phyloP scores from a whole-genome alignment of 106 monocot species.

The Acanthochlamys bracteata region DNA sequence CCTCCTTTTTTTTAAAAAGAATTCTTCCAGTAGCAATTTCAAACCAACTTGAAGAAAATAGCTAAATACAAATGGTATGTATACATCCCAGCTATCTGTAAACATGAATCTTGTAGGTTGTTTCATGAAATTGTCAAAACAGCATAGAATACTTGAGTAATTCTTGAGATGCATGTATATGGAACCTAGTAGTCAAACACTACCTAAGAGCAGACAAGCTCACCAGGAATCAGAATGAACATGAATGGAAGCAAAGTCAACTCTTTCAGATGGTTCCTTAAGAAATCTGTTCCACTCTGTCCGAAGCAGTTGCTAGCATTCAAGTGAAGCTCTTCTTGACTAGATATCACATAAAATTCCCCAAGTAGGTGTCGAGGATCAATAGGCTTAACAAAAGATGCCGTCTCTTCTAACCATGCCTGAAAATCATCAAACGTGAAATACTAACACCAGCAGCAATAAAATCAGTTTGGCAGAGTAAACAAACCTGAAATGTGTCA shows the following conservation, averaged over 20 bases:
- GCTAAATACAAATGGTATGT: too few relatives aligned
- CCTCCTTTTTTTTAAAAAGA: too few relatives aligned
- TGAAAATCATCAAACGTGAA: conserved; percentile 4
- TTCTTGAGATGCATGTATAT: not conserved
- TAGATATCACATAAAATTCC: conserved; percentile 85
- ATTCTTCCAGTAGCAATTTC: too few relatives aligned
- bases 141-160: not conserved
- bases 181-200: not conserved
- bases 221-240: conserved; percentile 80
- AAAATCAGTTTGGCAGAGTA: not conserved
- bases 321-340: conserved; percentile 37
- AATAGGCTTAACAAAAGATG: conserved; percentile 58
- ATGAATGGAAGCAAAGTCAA: conserved; percentile 87
- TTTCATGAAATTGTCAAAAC: too few relatives aligned
- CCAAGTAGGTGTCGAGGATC: conserved; percentile 69
- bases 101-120: too few relatives aligned
- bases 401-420: conserved; percentile 97
- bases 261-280: conserved; percentile 65
- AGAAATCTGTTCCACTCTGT: conserved; percentile 64
- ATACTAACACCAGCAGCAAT: not conserved
- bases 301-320: conserved; percentile 43
- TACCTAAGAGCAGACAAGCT: not conserved
- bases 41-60: too few relatives aligned
- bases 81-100: too few relatives aligned
- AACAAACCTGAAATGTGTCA: conserved; percentile 57